Evolutionary conservation across 2,329 filamentous ascomycete species (phyloP), one percentile per base, ranked within the genome.

Genomic region (Talaromyces sp.): DNA sequence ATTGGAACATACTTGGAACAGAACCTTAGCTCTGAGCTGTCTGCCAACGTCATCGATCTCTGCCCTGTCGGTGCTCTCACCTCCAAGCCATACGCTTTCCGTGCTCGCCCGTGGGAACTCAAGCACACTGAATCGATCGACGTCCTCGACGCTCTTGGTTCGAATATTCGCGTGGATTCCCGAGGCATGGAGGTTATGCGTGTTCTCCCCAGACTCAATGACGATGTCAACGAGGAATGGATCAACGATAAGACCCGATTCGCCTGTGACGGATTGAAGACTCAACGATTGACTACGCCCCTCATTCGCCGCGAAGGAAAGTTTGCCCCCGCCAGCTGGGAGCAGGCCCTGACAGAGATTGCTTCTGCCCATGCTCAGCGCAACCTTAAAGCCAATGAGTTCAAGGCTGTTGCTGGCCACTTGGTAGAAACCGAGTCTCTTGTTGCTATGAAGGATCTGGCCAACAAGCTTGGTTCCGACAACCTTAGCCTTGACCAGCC

Each of bases 201-300:
- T 69, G 84, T 99, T 62, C 74, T 97, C 17, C 94, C 94, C 62
- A 86, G 94, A 69, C 83, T 99, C 63, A 99, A 99, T 75, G 94
- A 99, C 73, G 92, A 97, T 70, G 87, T 99, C 69, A 99, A 99
- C 76, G 94, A 99, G 80, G 94, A 99, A 78, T 99, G 94, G 94
- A 97, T 99, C 76, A 94, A 97, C 78, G 94, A 99, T 81, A 99
- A 97, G 84, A 88, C 91, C 46, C 87, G 94, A 65, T 99, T 97
- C 75, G 93, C 94, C 48, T 96, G 92, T 74, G 94, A 99, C 74
- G 94, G 94, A 55, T 83, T 99, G 66, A 96, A 92, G 85, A 97
- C 93, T 53, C 94, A 99, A 79, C 87, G 94, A 72, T 82, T 99
- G 60, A 97, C 94, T 38, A 94, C 93, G 66, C 94, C 94, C 48